Percentiles rank a stretch among this genome's conserved stretches.
These are phyloP conservation scores for Mrakia frigida DNA, from an alignment of 768 basidiomycete species.

Conservation along the genomic window DNA sequence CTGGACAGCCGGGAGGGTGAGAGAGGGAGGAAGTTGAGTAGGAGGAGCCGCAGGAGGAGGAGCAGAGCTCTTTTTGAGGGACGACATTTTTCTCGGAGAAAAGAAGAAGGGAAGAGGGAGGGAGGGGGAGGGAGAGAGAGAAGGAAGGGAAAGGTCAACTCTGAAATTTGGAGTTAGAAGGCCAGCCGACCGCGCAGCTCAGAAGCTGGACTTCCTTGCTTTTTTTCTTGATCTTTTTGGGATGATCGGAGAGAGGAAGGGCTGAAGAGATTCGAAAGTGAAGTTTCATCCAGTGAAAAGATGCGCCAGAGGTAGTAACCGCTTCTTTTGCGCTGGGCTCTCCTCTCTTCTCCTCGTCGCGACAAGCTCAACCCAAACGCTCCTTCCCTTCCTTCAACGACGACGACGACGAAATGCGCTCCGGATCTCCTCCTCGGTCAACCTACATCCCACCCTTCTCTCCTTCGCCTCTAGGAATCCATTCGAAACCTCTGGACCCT, in stretches of 20 bases:
- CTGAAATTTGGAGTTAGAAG: no score
- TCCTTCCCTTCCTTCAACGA: neutral
- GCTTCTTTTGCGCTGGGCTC: no score
- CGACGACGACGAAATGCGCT: neutral
- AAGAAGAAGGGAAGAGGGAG: neutral
- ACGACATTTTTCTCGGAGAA: neutral
- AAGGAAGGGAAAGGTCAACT: neutral
- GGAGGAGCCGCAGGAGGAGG: slow-evolving; percentile 10
- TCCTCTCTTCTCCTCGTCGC: neutral
- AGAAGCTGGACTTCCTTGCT: no score
- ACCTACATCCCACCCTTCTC: neutral
- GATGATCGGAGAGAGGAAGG: no score
- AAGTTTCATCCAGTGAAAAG: no score
- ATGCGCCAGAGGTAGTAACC: no score
- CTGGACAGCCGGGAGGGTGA: neutral
- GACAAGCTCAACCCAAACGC: neutral
- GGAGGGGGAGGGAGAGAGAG: neutral
- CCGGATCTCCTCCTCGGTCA: neutral
- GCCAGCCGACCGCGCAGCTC: no score
- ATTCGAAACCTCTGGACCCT: neutral
- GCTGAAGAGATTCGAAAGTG: no score
- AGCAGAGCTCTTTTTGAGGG: slow-evolving; percentile 19
- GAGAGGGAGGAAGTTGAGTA: slow-evolving; percentile 13
- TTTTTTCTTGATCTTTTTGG: no score
- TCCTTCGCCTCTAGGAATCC: neutral